Conservation (phyloP, 768 basidiomycete species). For the Neoboletus subvelutipes region DNA sequence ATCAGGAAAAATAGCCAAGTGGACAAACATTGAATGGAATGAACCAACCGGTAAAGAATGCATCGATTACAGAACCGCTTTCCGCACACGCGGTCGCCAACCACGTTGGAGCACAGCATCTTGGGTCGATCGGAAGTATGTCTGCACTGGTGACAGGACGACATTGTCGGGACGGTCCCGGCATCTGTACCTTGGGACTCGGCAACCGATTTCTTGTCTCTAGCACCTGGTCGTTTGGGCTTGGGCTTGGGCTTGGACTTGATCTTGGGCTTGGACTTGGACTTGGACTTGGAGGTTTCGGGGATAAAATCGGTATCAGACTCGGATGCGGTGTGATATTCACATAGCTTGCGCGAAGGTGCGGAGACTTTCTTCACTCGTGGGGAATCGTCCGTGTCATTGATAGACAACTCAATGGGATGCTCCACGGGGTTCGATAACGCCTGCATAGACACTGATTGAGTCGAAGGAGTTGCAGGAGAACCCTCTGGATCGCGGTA, state of each 20-base stretch:
- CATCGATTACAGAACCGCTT: constrained; percentile 38
- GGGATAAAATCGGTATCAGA: constrained; percentile 21
- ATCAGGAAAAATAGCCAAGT: constrained; percentile 4
- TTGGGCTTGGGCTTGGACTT: constrained; percentile 3
- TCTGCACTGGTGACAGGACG: constrained; percentile 41
- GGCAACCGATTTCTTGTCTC: background rate
- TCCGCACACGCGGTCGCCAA: constrained; percentile 25
- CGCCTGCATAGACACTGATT: background rate
- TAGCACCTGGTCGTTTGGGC: constrained; percentile 1
- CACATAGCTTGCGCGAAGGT: constrained; percentile 20
- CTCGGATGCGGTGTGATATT: background rate
- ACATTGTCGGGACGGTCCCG: background rate
- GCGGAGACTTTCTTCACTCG: constrained; percentile 3
- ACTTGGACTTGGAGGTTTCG: constrained; percentile 1
- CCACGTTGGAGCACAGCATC: constrained; percentile 34
- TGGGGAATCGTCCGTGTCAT: background rate
- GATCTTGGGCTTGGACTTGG: background rate
- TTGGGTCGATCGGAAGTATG: constrained; percentile 27
- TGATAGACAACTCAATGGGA: background rate
- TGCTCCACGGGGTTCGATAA: background rate
- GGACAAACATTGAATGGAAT: background rate
- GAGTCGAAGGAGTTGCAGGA: background rate
- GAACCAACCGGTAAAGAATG: constrained; percentile 32
- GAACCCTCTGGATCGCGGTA: constrained; percentile 22
- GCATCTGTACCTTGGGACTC: background rate